Conservation (phyloP, 2,329 filamentous ascomycete genomes). For the Penicillium sp. region DNA sequence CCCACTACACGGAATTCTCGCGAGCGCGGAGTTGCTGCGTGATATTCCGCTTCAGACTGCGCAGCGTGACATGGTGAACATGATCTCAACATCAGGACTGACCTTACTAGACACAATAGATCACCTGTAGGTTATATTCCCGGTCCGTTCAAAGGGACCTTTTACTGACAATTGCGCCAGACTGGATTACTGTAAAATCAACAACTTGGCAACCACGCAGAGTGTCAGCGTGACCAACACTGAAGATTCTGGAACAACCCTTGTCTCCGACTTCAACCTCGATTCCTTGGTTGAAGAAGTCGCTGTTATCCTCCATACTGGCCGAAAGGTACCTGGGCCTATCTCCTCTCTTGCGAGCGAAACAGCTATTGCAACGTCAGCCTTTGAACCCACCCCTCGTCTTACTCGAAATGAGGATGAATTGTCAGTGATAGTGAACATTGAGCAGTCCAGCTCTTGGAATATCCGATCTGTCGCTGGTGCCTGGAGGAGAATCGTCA, state of each 20-base stretch:
- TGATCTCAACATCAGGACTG: slow-evolving; percentile 51
- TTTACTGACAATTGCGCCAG: slow-evolving; percentile 18
- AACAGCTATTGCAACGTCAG: background rate
- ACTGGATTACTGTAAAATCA: slow-evolving; percentile 41
- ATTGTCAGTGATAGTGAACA: slow-evolving; percentile 31
- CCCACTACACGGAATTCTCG: slow-evolving; percentile 50
- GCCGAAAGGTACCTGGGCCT: slow-evolving; percentile 20
- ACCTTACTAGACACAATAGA: slow-evolving; percentile 53
- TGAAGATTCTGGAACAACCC: slow-evolving; percentile 18
- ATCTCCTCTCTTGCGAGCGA: slow-evolving; percentile 14
- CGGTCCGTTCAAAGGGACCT: fast-evolving
- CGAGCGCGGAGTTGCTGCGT: slow-evolving; percentile 52
- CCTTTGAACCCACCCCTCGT: slow-evolving; percentile 4
- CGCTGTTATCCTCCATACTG: slow-evolving; percentile 30
- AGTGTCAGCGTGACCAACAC: slow-evolving; percentile 8
- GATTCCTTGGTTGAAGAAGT: slow-evolving; percentile 34
- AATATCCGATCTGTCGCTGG: slow-evolving; percentile 30
- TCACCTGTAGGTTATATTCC: slow-evolving; percentile 28
- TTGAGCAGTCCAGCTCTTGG: slow-evolving; percentile 34
- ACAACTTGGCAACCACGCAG: slow-evolving; percentile 20
- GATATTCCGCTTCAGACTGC: slow-evolving; percentile 45
- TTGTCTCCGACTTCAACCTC: slow-evolving; percentile 35
- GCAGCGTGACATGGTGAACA: slow-evolving; percentile 48
- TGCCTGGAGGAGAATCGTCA: slow-evolving; percentile 37
- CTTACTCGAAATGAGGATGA: slow-evolving; percentile 6